A percentile compares a stretch with the other conserved stretches of the same genome.
Conservation (phyloP, 2,329 filamentous ascomycete species). For the Monosporascus sp. region DNA sequence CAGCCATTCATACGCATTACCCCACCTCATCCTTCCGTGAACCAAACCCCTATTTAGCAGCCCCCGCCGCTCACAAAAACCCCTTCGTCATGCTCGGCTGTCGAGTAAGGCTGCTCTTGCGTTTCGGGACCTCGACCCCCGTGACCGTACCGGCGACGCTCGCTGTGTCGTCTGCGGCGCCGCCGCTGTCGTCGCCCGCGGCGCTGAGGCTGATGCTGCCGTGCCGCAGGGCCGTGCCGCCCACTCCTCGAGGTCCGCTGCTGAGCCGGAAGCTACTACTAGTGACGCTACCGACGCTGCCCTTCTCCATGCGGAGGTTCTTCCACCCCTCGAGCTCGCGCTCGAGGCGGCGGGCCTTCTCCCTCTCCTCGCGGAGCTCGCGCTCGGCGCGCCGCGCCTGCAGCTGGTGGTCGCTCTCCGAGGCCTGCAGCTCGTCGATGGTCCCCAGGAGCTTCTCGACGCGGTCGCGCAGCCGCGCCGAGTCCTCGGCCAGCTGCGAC, state of each 20-base stretch:
- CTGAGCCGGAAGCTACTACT: constrained; percentile 17
- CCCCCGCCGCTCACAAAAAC: constrained; percentile 51
- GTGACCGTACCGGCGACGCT: constrained; percentile 27
- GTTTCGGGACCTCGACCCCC: constrained; percentile 52
- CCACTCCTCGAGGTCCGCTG: constrained; percentile 9
- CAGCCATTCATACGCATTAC: background rate
- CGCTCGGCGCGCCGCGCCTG: constrained; percentile 80
- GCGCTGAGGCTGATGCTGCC: constrained; percentile 25
- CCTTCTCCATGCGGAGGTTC: constrained; percentile 64
- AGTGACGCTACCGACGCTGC: constrained; percentile 20
- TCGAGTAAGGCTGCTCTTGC: constrained; percentile 61
- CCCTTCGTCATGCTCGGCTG: constrained; percentile 69
- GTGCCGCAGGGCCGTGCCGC: constrained; percentile 46
- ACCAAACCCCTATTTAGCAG: background rate
- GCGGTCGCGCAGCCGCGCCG: constrained; percentile 82
- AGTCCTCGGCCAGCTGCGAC: constrained; percentile 73
- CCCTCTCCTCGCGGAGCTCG: constrained; percentile 82
- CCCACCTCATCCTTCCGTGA: background rate
- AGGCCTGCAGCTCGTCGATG: constrained; percentile 90
- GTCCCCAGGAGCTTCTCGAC: constrained; percentile 81
- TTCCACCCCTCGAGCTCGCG: constrained; percentile 84
- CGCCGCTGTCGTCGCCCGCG: constrained; percentile 4
- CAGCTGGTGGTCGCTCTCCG: constrained; percentile 76
- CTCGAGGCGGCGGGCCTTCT: constrained; percentile 76
- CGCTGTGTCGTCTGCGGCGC: constrained; percentile 32